phyloP scores from a whole-genome alignment of 768 basidiomycete genomes.

The Russula sp. region DNA sequence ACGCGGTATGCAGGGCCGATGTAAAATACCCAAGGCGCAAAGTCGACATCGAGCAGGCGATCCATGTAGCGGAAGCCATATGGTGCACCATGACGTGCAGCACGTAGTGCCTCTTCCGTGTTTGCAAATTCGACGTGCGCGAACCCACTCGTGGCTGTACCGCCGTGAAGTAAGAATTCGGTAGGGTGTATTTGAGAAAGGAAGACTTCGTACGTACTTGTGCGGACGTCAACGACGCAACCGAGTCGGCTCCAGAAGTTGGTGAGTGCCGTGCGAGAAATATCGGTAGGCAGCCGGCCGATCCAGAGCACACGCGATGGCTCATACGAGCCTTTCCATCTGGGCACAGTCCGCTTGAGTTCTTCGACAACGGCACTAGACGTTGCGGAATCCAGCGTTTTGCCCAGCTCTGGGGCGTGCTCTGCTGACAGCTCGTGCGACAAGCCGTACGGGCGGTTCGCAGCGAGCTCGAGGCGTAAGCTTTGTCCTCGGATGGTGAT shows the following conservation, averaged over 20 bases:
- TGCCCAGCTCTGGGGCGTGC: background rate
- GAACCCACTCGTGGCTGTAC: constrained; percentile 3
- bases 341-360: constrained; percentile 6
- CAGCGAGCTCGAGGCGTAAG: constrained; percentile 5
- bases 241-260: constrained; percentile 20
- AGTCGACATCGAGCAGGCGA: constrained; percentile 11
- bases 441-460: background rate
- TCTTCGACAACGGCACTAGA: background rate
- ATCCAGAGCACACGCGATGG: constrained; percentile 17
- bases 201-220: constrained; percentile 3
- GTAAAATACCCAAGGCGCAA: constrained; percentile 5
- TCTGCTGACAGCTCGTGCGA: background rate
- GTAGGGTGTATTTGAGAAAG: background rate
- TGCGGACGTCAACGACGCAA: constrained; percentile 17
- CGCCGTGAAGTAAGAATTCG: background rate
- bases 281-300: background rate
- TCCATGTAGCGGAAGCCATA: constrained; percentile 13
- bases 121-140: constrained; percentile 21
- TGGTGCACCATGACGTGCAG: constrained; percentile 3
- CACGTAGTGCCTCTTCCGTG: constrained; percentile 3
- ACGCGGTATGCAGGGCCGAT: background rate
- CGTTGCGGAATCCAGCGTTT: background rate
- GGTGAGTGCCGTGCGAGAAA: background rate
- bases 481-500: background rate
- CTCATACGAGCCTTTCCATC: constrained; percentile 1